phyloP scores from a whole-genome alignment of 768 basidiomycete species.

The Gymnopilus junonius region DNA sequence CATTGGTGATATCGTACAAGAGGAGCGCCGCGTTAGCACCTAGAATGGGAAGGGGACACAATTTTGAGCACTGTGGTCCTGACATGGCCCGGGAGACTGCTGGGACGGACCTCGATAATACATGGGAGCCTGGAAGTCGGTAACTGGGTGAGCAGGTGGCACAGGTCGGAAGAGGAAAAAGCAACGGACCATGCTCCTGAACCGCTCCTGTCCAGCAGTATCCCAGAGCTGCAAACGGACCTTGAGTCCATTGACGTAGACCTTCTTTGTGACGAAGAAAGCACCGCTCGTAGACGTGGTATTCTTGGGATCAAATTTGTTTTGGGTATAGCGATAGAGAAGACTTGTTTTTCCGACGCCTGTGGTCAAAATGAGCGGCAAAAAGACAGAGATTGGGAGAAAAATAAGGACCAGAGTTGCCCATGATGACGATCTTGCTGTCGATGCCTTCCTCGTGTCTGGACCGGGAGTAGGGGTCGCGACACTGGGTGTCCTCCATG shows the following conservation, averaged over 20 bases:
- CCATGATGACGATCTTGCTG: conserved; percentile 96
- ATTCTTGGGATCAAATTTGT: conserved; percentile 87
- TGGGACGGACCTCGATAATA: conserved; percentile 75
- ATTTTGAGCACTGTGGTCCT: conserved; percentile 15
- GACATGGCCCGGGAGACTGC: conserved; percentile 20
- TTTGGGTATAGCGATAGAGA: conserved; percentile 87
- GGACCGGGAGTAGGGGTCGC: conserved; percentile 70
- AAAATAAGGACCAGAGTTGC: conserved; percentile 55
- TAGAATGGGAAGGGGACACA: conserved; percentile 27
- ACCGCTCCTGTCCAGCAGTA: conserved; percentile 92
- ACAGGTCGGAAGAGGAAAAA: conserved; percentile 17
- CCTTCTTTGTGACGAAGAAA: conserved; percentile 93
- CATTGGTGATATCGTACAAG: conserved; percentile 94
- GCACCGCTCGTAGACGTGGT: conserved; percentile 92
- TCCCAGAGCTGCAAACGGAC: conserved; percentile 92
- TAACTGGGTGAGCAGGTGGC: conserved; percentile 12
- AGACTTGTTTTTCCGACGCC: conserved; percentile 95
- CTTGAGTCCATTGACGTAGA: conserved; percentile 81
- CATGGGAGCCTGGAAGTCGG: conserved; percentile 77
- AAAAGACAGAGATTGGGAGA: conserved; percentile 1
- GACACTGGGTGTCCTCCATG: conserved; percentile 57
- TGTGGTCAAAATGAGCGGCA: conserved; percentile 30
- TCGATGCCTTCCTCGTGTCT: conserved; percentile 86
- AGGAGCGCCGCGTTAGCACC: conserved; percentile 94
- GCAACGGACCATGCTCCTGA: conserved; percentile 80